These are phyloP conservation scores for Stenocarpella maydis DNA, from an alignment of 2,329 filamentous ascomycete species.

Conservation along the genomic window DNA sequence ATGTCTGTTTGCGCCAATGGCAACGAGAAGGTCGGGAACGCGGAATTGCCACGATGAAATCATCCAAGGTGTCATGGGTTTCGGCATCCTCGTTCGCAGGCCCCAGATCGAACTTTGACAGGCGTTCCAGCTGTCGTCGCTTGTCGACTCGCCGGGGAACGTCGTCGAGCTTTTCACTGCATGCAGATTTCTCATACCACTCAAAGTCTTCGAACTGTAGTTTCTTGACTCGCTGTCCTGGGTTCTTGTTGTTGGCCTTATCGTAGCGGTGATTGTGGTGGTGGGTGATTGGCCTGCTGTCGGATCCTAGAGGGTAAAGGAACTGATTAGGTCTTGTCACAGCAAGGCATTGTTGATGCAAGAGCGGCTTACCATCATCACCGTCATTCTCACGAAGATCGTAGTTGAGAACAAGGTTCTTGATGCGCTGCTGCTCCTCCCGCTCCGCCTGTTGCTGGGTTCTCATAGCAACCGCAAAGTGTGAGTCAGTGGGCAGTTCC, in stretches of 20 bases:
- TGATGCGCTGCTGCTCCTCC: conserved; percentile 98
- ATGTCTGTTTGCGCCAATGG: conserved; percentile 24
- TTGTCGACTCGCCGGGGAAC: conserved; percentile 18
- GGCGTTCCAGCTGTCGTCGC: conserved; percentile 10
- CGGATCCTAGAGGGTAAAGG: conserved; percentile 51
- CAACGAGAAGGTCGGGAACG: conserved; percentile 19
- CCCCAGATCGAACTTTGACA: conserved; percentile 24
- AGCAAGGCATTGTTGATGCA: not conserved
- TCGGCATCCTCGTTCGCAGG: conserved; percentile 21
- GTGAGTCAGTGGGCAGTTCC: conserved; percentile 88
- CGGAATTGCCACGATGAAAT: conserved; percentile 21
- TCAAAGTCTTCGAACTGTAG: conserved; percentile 96
- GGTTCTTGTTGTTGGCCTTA: conserved; percentile 64
- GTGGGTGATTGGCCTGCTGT: conserved; percentile 55
- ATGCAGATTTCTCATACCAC: conserved; percentile 69
- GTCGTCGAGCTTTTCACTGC: not conserved
- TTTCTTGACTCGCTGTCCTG: conserved; percentile 84
- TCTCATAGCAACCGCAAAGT: conserved; percentile 95
- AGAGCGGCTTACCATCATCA: conserved; percentile 71
- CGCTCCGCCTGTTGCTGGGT: conserved; percentile 93
- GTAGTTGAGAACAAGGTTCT: conserved; percentile 95
- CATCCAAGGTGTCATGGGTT: not conserved
- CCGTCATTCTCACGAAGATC: conserved; percentile 88
- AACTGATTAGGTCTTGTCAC: not conserved
- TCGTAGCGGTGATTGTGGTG: conserved; percentile 64